Evolutionary conservation across 2,329 filamentous ascomycete species (phyloP).

Genomic region (Pseudocercospora eumusae): DNA sequence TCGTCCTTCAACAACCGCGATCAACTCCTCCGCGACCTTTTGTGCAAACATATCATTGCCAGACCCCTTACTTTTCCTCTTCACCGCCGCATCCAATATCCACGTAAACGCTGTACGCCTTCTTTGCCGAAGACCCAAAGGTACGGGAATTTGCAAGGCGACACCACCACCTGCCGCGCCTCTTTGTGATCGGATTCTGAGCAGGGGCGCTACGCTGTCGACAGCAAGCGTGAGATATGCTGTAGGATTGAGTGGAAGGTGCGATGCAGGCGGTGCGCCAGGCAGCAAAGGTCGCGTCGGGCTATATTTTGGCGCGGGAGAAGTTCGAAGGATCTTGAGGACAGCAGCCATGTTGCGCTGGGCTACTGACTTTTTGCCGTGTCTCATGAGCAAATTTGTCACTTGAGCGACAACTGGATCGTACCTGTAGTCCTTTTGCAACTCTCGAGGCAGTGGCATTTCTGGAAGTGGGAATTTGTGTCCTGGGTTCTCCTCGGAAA

Average conservation of each 20-base stretch:
- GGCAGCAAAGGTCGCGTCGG: constrained; percentile 71
- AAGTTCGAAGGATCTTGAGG: constrained; percentile 79
- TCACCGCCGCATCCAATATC: constrained; percentile 83
- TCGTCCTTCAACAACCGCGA: constrained; percentile 83
- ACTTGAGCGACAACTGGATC: constrained; percentile 83
- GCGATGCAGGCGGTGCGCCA: constrained; percentile 69
- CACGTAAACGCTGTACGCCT: constrained; percentile 78
- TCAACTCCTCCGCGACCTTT: constrained; percentile 80
- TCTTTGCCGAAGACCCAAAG: constrained; percentile 72
- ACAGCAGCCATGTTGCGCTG: constrained; percentile 87
- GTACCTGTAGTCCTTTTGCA: constrained; percentile 77
- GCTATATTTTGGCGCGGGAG: constrained; percentile 74
- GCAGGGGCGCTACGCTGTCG: constrained; percentile 86
- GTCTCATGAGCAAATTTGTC: constrained; percentile 84
- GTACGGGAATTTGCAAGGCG: constrained; percentile 78
- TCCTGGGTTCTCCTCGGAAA: constrained; percentile 54
- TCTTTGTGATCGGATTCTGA: constrained; percentile 74
- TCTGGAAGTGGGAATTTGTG: constrained; percentile 76
- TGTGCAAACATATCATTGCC: constrained; percentile 72
- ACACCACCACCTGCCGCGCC: constrained; percentile 84
- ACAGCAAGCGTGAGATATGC: constrained; percentile 87
- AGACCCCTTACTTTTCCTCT: constrained; percentile 71
- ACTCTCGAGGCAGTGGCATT: constrained; percentile 62
- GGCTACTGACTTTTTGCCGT: constrained; percentile 88
- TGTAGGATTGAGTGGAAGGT: constrained; percentile 85